These are phyloP conservation scores for Pseudogymnoascus sp. DNA, from an alignment of 2,329 filamentous ascomycete species.

Conservation along the genomic window DNA sequence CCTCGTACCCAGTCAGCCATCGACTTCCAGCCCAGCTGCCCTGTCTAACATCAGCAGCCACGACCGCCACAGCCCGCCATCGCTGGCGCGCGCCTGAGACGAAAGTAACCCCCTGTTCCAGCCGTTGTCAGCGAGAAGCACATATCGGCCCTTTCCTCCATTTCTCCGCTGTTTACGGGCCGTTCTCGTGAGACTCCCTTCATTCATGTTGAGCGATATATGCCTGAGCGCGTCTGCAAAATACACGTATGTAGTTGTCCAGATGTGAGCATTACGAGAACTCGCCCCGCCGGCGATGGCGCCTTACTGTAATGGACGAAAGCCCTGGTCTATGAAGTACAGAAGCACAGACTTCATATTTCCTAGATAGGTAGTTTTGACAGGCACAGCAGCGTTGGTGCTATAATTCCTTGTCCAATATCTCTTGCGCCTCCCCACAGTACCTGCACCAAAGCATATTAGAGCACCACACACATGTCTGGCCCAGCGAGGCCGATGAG, in stretches of 20 bases:
- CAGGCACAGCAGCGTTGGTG: not conserved
- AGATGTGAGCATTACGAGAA: not conserved
- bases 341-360: not conserved
- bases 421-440: conserved; percentile 5
- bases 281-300: not conserved
- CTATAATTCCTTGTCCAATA: conserved; percentile 8
- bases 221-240: not conserved
- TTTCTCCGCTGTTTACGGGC: not conserved
- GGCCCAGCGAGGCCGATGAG: not conserved
- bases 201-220: conserved; percentile 1
- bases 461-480: not conserved
- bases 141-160: not conserved
- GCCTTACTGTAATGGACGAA: not conserved
- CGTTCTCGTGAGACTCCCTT: not conserved
- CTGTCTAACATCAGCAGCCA: not conserved
- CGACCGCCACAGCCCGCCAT: not conserved
- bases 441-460: conserved; percentile 7
- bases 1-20: not conserved
- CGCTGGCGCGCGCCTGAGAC: not conserved
- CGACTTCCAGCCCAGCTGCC: not conserved
- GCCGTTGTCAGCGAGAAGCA: not conserved
- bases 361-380: not conserved
- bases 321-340: not conserved
- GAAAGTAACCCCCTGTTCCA: not conserved
- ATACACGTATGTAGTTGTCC: not conserved